phyloP scores from a whole-genome alignment of 176 grass and related monocot genomes.

The bread wheat (Triticum aestivum) region DNA sequence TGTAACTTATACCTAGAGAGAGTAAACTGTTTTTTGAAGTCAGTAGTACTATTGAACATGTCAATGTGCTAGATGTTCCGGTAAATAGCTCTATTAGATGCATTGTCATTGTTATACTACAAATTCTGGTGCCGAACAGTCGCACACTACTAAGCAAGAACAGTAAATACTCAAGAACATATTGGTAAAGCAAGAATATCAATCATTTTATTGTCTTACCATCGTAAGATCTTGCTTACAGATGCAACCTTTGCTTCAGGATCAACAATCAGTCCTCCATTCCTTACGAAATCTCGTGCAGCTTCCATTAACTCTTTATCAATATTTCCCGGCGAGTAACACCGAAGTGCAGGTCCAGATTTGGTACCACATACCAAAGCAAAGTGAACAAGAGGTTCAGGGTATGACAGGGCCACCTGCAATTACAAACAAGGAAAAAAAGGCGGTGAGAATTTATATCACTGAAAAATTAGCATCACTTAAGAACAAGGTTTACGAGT shows the following conservation, averaged over 20 bases:
- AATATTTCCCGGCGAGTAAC: constrained; percentile 91
- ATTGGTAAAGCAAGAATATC: constrained; percentile 19
- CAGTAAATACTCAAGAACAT: not conserved
- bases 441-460: constrained; percentile 6
- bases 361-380: constrained; percentile 86
- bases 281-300: constrained; percentile 76
- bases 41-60: not conserved
- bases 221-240: constrained; percentile 71
- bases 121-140: not conserved
- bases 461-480: not conserved
- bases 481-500: no score
- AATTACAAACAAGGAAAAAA: constrained; percentile 30
- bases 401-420: constrained; percentile 76
- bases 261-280: constrained; percentile 77
- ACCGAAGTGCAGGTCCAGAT: constrained; percentile 82
- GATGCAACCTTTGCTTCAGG: constrained; percentile 65
- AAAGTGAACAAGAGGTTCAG: constrained; percentile 96
- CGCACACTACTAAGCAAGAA: not conserved
- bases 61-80: not conserved
- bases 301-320: constrained; percentile 91
- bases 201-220: constrained; percentile 58
- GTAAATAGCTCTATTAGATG: not conserved
- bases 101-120: not conserved
- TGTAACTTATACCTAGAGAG: not conserved
- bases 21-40: not conserved